Evolutionary conservation across 371 early-diverging fungal species (phyloP), one percentile per base, ranked within the genome.

Genomic region (Blastocladiella emersonii): DNA sequence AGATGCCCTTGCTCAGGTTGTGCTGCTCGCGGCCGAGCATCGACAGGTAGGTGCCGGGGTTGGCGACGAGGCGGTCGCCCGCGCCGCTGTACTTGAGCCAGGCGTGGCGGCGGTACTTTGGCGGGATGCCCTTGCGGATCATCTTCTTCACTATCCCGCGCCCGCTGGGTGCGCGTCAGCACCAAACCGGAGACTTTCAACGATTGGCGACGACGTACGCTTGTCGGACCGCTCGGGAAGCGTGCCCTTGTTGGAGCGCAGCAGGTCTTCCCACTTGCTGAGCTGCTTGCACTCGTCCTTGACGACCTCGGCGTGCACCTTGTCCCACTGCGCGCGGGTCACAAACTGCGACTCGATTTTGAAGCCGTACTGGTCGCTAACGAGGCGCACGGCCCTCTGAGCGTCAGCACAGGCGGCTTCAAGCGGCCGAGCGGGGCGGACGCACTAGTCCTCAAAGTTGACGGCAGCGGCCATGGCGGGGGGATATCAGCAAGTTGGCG

Each of bases 11-110:
- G 10, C 3, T 65, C 27, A 61, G 74, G 62, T 76, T 65, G 41
- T 68, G 70, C 45, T 74, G 74, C 63, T 88, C 85, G 48, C 78
- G 72, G 34, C 72, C 68, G 13, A 79, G 67, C 56, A 84, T 71
- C 43, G 76, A 67, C 49, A 75, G 71, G 68, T 83, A 92, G 5
- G 85, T 68, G 34, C 80, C 85, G 30, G 78, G 76, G 56, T 88
- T 80, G 4, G 79, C 75, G 25, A 69, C 69, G 71, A 75, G 71
- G 61, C 80, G 82, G n/a, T 74, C 74, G 57, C 84, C 83, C 8
- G 86, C 92, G 32, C 92, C 92, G 66, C 86, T 85, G 68, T 88
- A 90, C 67, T 84, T 78, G 62, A 89, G 80, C 92, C 92, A 92
- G 57, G 79, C 82, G 79, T 85, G 68, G 63, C 86, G 83, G 44